A percentile compares a stretch with the other conserved stretches of the same genome.
phyloP scores from a whole-genome alignment of 2,329 filamentous ascomycete genomes.

The Lasiodiplodia hormozganensis region DNA sequence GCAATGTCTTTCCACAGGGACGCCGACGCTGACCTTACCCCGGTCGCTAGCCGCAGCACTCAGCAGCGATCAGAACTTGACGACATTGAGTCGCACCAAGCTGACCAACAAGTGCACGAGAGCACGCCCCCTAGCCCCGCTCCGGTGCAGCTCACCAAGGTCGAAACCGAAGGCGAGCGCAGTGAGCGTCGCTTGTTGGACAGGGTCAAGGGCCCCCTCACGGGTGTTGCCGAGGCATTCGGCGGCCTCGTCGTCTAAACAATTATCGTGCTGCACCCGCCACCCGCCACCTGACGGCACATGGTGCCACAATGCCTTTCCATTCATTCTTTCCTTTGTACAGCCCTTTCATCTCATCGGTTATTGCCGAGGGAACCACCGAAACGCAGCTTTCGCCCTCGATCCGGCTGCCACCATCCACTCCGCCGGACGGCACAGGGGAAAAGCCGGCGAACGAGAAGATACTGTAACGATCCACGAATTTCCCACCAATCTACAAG shows the following conservation, averaged over 20 bases:
- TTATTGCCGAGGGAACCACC: background rate
- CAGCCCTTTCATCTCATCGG: background rate
- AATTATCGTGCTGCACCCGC: slow-evolving; percentile 1
- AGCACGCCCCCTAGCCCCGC: slow-evolving; percentile 14
- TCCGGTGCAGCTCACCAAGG: slow-evolving; percentile 24
- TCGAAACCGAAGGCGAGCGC: slow-evolving; percentile 26
- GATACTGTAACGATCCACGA: slow-evolving; percentile 16
- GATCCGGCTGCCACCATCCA: background rate
- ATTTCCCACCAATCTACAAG: slow-evolving; percentile 1
- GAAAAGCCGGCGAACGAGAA: slow-evolving; percentile 1
- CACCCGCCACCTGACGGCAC: slow-evolving; percentile 7
- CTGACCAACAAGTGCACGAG: slow-evolving; percentile 10
- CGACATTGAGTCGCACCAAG: slow-evolving; percentile 13
- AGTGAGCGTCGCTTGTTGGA: slow-evolving; percentile 20
- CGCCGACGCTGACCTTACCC: slow-evolving; percentile 26
- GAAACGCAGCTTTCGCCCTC: background rate
- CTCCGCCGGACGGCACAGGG: slow-evolving; percentile 1
- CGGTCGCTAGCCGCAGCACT: slow-evolving; percentile 26
- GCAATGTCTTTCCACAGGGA: slow-evolving; percentile 25
- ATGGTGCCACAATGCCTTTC: background rate
- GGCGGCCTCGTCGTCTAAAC: slow-evolving; percentile 25
- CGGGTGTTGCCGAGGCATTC: slow-evolving; percentile 29
- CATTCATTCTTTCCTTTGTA: slow-evolving; percentile 21
- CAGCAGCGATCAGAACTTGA: slow-evolving; percentile 17
- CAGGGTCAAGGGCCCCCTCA: slow-evolving; percentile 26